Base-by-base conservation (phyloP, 306 rosid genomes). In the Dryas alaskensis region DNA sequence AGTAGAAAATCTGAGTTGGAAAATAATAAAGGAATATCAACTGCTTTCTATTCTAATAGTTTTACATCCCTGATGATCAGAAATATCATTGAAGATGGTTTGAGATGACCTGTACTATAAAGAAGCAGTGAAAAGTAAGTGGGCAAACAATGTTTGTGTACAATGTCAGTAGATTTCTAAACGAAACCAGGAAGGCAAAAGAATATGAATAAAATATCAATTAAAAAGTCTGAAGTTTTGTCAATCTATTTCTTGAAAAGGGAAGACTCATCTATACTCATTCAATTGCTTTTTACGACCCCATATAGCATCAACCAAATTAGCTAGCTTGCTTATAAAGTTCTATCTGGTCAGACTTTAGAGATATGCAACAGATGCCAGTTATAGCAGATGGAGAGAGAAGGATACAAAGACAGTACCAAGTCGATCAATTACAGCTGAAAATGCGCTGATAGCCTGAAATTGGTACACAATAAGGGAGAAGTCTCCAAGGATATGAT, bases 351-450 rank as follows among this genome's bases (percentile, higher is more conserved):
- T 46, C 31, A 78, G 37, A 64, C 49, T 60, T 14, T 44, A 55
- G 52, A 78, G 59, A 46, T 37, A 10, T 11, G 13, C 40, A 50
- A 42, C 27, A 72, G 70, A 43, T 31, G 39, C 46, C 58, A 67
- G 60, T 59, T 47, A 77, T 53, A 55, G 11, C 79, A 82, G 54
- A 78, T 4, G 46, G 27, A 62, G 51, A 55, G 10, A 52, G 17
- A 76, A 67, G 66, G 76, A 62, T 8, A 77, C 31, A 67, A 62
- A 64, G 45, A 75, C 5, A 40, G 69, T 88, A 94, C 99, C 99
- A 83, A 94, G 86, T 77, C 96, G 95, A 82, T 94, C 93, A 69
- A 94, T 89, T 73, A 94, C 93, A 6, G 99, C 97, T 73, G 99
- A 92, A 87, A 94, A 94, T 75, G 97, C 95, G 49, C 97, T 94